Evolutionary conservation across 140 eudicot species (phyloP).

Genomic region (Erigeron philadelphicus): DNA sequence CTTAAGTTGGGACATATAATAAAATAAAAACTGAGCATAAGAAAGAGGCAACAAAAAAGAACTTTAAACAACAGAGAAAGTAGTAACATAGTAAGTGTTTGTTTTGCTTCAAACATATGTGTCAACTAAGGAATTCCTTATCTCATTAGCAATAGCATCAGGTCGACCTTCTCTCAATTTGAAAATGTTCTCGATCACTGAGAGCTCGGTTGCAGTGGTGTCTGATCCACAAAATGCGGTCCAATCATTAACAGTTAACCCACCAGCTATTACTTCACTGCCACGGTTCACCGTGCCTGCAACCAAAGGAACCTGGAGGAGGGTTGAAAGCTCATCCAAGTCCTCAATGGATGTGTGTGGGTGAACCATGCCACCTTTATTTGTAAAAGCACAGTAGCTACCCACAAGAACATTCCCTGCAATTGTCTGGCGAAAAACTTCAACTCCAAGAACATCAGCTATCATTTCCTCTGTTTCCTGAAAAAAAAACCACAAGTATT

Average conservation of each 20-base stretch:
- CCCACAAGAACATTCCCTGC: conserved; percentile 91
- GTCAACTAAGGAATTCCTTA: conserved; percentile 73
- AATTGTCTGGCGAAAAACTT: conserved; percentile 82
- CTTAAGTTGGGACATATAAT: conserved; percentile 3
- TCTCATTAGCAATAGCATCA: conserved; percentile 60
- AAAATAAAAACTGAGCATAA: conserved; percentile 7
- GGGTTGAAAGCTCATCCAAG: conserved; percentile 83
- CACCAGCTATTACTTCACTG: conserved; percentile 84
- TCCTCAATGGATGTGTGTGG: conserved; percentile 96
- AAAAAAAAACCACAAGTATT: neutral
- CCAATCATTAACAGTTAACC: conserved; percentile 92
- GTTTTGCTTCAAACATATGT: conserved; percentile 38
- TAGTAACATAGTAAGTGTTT: neutral
- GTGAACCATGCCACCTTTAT: conserved; percentile 86
- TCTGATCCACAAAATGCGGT: conserved; percentile 89
- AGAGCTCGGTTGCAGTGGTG: conserved; percentile 84
- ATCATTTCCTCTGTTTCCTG: conserved; percentile 96
- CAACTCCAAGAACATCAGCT: conserved; percentile 89
- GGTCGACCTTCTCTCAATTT: conserved; percentile 86
- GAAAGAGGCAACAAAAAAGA: neutral
- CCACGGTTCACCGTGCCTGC: conserved; percentile 98
- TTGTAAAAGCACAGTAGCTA: conserved; percentile 73
- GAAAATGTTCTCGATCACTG: conserved; percentile 83
- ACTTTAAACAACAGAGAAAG: conserved; percentile 19
- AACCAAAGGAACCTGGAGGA: conserved; percentile 84